Evolutionary conservation across 2,329 filamentous ascomycete species (phyloP).

Genomic region (Aureobasidium lini): DNA sequence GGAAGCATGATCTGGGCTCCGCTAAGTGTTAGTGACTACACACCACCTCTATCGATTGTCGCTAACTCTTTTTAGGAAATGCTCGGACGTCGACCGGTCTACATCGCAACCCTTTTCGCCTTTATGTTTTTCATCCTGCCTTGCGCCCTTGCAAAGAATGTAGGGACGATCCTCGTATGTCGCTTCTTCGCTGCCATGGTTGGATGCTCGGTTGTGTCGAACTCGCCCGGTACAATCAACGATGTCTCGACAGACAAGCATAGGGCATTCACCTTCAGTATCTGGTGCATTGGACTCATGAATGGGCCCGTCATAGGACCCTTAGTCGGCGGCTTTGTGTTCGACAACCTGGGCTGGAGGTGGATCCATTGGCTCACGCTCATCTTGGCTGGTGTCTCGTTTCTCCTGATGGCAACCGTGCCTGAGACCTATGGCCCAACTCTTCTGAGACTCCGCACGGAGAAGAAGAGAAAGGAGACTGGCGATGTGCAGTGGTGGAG

Average conservation of each 20-base stretch:
- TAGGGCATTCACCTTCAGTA: constrained; percentile 65
- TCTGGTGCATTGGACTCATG: constrained; percentile 72
- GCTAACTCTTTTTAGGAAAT: neutral
- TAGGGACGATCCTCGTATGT: neutral
- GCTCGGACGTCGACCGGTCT: constrained; percentile 5
- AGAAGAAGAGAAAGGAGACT: constrained; percentile 54
- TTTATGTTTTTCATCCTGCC: constrained; percentile 8
- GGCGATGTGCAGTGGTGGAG: constrained; percentile 66
- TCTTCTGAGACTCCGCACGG: constrained; percentile 52
- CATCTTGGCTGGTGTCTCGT: constrained; percentile 51
- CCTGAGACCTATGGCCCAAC: constrained; percentile 51
- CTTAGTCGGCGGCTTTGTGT: constrained; percentile 7
- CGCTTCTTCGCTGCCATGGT: constrained; percentile 10
- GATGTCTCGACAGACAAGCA: constrained; percentile 70
- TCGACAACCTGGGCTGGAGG: constrained; percentile 9
- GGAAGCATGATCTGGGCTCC: constrained; percentile 12
- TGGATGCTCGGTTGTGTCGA: constrained; percentile 28
- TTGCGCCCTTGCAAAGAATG: neutral
- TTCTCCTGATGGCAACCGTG: constrained; percentile 41
- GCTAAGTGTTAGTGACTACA: neutral
- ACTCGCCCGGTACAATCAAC: constrained; percentile 68
- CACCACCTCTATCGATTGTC: neutral
- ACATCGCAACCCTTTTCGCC: neutral
- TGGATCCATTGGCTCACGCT: constrained; percentile 19
- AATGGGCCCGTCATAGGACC: constrained; percentile 38